Base-by-base conservation (phyloP, 1,284 basidiomycete genomes). In the Microbotryum silenes-acaulis region DNA sequence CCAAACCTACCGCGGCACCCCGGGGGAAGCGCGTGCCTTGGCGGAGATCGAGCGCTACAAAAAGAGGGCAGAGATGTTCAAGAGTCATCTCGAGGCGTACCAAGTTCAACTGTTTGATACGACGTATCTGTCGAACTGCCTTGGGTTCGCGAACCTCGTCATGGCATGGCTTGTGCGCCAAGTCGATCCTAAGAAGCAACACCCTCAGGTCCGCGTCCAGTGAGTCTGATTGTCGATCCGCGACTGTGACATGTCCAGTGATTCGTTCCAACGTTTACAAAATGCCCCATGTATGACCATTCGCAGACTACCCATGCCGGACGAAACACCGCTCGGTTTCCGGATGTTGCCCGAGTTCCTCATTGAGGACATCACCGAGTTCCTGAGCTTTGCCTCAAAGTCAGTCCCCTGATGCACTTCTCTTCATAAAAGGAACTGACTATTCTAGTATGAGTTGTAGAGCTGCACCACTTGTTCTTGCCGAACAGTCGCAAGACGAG, bases 151-250 rank as follows among this genome's bases (percentile, higher is more conserved):
- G 29, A 87, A 85, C 69, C 96, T 97, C 76, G 79, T 92, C 54
- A 94, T 94, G 72, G 89, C 88, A 0, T 99, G 94, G 94, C 79
- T 98, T 21, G 87, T 97, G 57, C 85, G 93, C 7, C 82, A 89
- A 62, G 91, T 88, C n/a, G 96, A 98, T 70, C 89, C 91, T 1
- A 81, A 78, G 60, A 85, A 86, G 68, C 75, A 78, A 33, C 91
- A 97, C 73, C 96, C 96, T 1, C 81, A 79, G 57, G 81, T 82
- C 3, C 72, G 76, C 18, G 82, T 86, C 46, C 79, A 82, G 89
- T 92, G 65, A 57, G 86, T 80, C 18, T 12, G 54, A 23, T 51
- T 6, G 16, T 6, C 16, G 37, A 42, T 42, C 37, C 16, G 37
- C 37, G 14, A 12, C 2, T 16, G 16, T 4, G 16, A 18, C 14